Conservation (phyloP, 306 rosid species). For the Styphnolobium japonicum region DNA sequence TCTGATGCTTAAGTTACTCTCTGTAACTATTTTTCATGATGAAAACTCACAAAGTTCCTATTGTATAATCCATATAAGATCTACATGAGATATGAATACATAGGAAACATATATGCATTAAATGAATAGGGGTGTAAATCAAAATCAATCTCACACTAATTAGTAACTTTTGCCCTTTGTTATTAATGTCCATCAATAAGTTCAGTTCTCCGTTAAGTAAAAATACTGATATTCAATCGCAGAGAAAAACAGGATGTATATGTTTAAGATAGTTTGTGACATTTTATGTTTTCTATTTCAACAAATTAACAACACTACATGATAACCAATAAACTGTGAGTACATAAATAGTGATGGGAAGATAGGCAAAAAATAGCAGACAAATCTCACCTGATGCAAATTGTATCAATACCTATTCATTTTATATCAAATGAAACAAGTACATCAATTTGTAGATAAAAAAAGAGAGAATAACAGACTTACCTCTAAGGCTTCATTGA, state of each 20-base stretch:
- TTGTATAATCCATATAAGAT: too few species aligned
- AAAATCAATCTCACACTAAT: too few species aligned
- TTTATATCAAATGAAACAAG: constrained; percentile 3
- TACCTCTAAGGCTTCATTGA: constrained; percentile 98
- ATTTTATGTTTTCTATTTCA: neutral
- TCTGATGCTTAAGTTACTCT: too few species aligned
- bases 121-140: too few species aligned
- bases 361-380: neutral
- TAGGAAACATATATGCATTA: too few species aligned
- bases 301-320: neutral
- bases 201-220: neutral
- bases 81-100: too few species aligned
- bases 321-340: neutral
- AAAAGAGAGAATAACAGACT: constrained; percentile 8
- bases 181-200: neutral
- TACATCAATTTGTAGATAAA: neutral
- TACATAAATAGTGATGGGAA: neutral
- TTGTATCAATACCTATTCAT: neutral
- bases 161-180: too few species aligned
- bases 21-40: too few species aligned
- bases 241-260: neutral
- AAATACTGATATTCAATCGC: neutral
- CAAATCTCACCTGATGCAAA: constrained; percentile 5
- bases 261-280: neutral
- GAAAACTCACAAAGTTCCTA: too few species aligned